Conservation (phyloP, 1,284 basidiomycete genomes). For the Lignosus rhinocerotis region DNA sequence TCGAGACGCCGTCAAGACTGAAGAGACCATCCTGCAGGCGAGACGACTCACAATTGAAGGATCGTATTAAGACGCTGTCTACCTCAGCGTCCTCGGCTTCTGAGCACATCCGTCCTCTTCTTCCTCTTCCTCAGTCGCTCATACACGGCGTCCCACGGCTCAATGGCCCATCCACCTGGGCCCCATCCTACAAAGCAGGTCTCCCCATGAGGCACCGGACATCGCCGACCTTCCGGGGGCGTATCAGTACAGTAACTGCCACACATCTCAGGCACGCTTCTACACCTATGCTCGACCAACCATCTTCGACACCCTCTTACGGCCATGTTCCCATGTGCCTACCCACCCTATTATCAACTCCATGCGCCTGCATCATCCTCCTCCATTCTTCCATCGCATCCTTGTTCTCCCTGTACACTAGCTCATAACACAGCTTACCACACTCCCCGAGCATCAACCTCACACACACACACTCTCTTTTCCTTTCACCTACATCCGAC, state of each 20-base stretch:
- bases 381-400: not conserved
- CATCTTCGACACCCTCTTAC: not conserved
- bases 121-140: not conserved
- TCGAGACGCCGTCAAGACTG: no score
- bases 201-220: slow-evolving; percentile 15
- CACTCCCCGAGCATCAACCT: not conserved
- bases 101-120: slow-evolving; percentile 6
- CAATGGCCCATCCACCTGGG: not conserved
- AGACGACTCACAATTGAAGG: no score
- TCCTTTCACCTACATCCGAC: not conserved
- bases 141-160: not conserved
- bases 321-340: slow-evolving; percentile 9
- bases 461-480: no score
- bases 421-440: not conserved
- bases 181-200: slow-evolving; percentile 2
- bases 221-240: slow-evolving; percentile 16
- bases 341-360: not conserved
- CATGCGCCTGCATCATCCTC: not conserved
- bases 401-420: not conserved
- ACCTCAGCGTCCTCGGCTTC: not conserved
- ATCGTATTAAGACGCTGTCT: no score
- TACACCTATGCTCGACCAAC: not conserved
- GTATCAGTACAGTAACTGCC: slow-evolving; percentile 16
- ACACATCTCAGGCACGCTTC: slow-evolving; percentile 20
- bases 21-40: no score